Conservation (phyloP, 495 filamentous ascomycete genomes). For the Neurospora sp. region DNA sequence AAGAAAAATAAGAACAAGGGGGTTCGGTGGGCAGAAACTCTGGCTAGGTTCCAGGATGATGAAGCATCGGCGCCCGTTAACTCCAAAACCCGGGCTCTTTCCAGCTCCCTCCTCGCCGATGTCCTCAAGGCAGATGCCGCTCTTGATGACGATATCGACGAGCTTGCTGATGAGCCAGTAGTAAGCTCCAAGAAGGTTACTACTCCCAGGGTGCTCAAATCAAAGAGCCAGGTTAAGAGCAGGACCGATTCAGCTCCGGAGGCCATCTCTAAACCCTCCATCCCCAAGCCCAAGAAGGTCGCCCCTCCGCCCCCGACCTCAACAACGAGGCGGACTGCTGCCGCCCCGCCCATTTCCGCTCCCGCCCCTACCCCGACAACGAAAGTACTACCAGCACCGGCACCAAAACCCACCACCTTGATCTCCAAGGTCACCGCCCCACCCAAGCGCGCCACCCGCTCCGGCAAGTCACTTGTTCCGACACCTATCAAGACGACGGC, state of each 20-base stretch:
- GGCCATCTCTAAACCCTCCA: not conserved
- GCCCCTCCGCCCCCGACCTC: not conserved
- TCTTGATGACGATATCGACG: conserved; percentile 5
- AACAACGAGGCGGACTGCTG: not conserved
- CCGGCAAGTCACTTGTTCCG: not conserved
- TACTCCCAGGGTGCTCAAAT: not conserved
- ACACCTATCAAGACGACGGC: not conserved
- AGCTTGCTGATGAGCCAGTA: conserved; percentile 1
- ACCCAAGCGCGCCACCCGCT: not conserved
- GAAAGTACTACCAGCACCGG: not conserved
- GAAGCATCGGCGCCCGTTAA: not conserved
- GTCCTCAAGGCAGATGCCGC: conserved; percentile 5
- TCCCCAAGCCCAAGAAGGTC: not conserved
- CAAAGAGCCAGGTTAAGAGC: not conserved
- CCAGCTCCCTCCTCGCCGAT: conserved; percentile 12
- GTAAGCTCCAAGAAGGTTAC: not conserved
- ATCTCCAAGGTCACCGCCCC: not conserved
- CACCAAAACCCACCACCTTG: not conserved
- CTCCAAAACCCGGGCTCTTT: conserved; percentile 2
- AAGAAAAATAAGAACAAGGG: conserved; percentile 13
- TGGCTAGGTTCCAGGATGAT: conserved; percentile 18
- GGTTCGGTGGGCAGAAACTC: conserved; percentile 21
- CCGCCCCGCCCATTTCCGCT: not conserved
- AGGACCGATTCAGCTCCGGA: not conserved
- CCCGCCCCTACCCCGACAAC: not conserved